phyloP scores from a whole-genome alignment of 305 asterid species.

The Solanum hybrid region DNA sequence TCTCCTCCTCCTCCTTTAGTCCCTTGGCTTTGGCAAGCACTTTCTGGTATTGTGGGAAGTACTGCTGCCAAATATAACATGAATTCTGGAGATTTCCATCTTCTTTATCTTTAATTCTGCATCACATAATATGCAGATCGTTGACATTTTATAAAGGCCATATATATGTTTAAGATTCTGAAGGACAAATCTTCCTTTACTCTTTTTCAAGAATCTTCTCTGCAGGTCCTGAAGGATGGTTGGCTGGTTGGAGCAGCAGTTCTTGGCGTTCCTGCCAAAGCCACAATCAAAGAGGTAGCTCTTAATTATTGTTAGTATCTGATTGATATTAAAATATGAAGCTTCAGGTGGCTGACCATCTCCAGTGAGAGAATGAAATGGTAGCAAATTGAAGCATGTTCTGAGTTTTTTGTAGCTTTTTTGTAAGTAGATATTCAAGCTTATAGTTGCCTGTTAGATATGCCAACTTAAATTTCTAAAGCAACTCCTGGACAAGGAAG shows the following conservation, averaged over 20 bases:
- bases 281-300: constrained; percentile 85
- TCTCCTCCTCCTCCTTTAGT: background rate
- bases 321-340: background rate
- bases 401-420: background rate
- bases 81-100: background rate
- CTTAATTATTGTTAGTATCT: background rate
- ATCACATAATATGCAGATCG: background rate
- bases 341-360: background rate
- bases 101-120: background rate
- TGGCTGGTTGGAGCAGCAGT: constrained; percentile 87
- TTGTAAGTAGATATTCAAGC: background rate
- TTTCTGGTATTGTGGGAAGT: background rate
- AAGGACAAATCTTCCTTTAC: background rate
- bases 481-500: background rate
- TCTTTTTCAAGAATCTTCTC: constrained; percentile 7
- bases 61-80: background rate
- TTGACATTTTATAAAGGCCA: background rate
- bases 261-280: constrained; percentile 93
- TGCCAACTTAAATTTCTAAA: background rate
- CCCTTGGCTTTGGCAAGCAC: background rate
- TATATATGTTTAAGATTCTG: background rate
- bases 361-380: background rate
- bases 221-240: constrained; percentile 82
- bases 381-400: background rate
- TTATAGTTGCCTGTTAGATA: background rate